Evolutionary conservation across 2,329 filamentous ascomycete genomes (phyloP).

Genomic region (Ampelomyces quisqualis): DNA sequence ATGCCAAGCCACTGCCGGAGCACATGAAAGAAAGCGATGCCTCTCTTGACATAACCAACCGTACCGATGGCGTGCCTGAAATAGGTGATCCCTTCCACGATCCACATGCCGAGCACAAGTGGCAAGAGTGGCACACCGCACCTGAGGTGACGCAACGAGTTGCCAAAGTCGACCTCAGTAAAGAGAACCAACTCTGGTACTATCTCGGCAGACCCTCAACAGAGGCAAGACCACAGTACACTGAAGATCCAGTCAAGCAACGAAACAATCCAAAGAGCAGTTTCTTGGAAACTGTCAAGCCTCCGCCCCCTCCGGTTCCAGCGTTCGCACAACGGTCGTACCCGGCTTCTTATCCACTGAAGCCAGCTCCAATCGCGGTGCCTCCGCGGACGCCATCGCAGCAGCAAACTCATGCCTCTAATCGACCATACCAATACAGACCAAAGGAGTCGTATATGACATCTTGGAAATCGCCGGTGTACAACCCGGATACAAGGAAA

Average conservation of each 20-base stretch:
- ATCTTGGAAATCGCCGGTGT: conserved; percentile 32
- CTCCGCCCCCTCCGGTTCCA: conserved; percentile 39
- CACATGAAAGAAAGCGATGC: conserved; percentile 52
- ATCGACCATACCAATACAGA: conserved; percentile 38
- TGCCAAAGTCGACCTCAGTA: conserved; percentile 69
- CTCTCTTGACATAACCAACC: conserved; percentile 48
- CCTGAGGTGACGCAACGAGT: conserved; percentile 52
- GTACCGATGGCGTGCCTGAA: conserved; percentile 52
- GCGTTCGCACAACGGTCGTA: conserved; percentile 33
- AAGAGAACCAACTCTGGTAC: conserved; percentile 78
- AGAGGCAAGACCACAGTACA: conserved; percentile 88
- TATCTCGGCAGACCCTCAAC: conserved; percentile 86
- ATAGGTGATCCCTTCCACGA: conserved; percentile 52
- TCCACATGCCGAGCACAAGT: conserved; percentile 49
- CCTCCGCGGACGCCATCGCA: conserved; percentile 38
- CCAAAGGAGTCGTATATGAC: conserved; percentile 30
- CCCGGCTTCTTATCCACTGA: conserved; percentile 47
- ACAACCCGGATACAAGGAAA: conserved; percentile 38
- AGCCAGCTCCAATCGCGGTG: conserved; percentile 45
- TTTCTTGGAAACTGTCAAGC: conserved; percentile 67
- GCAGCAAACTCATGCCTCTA: conserved; percentile 19
- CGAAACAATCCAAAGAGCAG: conserved; percentile 68
- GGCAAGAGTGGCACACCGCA: conserved; percentile 68
- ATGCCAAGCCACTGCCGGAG: conserved; percentile 68
- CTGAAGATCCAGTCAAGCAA: conserved; percentile 67